These are phyloP conservation scores for Podila clonocystis DNA, from an alignment of 192 early-diverging fungal species.

Conservation along the genomic window DNA sequence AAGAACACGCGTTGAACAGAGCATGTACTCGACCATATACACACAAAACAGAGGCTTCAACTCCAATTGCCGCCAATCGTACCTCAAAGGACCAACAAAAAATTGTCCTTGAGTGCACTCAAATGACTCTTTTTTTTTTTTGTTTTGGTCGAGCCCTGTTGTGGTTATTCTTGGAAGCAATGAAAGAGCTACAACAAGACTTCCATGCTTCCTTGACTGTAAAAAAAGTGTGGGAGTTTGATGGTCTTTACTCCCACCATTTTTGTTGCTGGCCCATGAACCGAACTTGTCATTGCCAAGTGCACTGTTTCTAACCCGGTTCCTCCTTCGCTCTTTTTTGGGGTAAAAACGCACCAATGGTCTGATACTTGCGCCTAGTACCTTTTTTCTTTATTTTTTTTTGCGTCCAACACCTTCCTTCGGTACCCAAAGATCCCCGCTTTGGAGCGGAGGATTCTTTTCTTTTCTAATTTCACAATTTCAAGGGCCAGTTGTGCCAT, in stretches of 20 bases:
- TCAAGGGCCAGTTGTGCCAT: too few species aligned
- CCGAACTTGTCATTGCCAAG: too few species aligned
- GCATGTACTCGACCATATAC: neutral
- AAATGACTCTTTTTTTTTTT: constrained; percentile 1
- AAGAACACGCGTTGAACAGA: too few species aligned
- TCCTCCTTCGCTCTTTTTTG: too few species aligned
- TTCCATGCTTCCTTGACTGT: too few species aligned
- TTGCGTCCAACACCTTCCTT: neutral
- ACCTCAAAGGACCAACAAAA: neutral
- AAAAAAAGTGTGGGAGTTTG: too few species aligned
- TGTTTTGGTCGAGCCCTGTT: neutral
- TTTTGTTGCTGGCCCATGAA: too few species aligned
- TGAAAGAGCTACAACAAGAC: too few species aligned
- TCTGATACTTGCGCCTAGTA: neutral
- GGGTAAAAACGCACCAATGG: too few species aligned
- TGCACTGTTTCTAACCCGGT: too few species aligned
- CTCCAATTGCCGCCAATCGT: neutral
- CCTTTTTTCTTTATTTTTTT: neutral
- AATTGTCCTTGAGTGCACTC: neutral
- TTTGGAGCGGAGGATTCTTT: constrained; percentile 1
- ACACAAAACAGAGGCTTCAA: neutral
- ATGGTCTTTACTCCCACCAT: too few species aligned
- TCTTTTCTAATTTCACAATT: neutral
- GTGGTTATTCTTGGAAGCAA: too few species aligned
- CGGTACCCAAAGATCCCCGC: neutral